Evolutionary conservation across 106 monocot genomes (phyloP).

Genomic region (Apostasia shenzhenica): DNA sequence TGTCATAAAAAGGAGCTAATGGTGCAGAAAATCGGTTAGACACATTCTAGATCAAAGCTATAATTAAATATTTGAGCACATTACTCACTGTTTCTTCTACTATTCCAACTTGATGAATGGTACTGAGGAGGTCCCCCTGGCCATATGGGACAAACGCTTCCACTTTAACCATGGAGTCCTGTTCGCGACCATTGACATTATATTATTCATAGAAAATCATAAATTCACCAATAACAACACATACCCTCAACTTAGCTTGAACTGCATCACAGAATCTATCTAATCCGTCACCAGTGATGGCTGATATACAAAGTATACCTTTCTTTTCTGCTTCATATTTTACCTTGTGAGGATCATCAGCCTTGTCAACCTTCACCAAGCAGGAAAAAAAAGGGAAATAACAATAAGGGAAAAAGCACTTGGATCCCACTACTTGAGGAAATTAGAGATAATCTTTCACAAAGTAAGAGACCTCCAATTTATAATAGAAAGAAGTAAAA

Average conservation of each 20-base stretch:
- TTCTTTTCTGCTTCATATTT: constrained; percentile 49
- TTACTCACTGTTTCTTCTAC: constrained; percentile 69
- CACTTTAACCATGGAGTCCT: constrained; percentile 75
- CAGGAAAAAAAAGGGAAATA: background rate
- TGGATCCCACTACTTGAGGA: no score
- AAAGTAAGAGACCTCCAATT: no score
- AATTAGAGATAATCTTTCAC: no score
- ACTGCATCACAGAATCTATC: constrained; percentile 73
- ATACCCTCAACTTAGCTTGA: constrained; percentile 77
- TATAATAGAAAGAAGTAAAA: no score
- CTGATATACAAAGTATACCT: constrained; percentile 82
- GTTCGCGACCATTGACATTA: constrained; percentile 1
- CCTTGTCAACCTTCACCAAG: constrained; percentile 62
- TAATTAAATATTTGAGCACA: background rate
- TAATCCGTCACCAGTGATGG: constrained; percentile 69
- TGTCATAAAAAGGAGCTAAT: background rate
- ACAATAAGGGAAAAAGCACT: background rate
- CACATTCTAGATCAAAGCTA: background rate
- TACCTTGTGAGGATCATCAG: constrained; percentile 46
- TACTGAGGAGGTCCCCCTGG: constrained; percentile 81
- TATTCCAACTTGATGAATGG: constrained; percentile 85
- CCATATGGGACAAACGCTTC: constrained; percentile 90
- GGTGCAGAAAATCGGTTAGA: background rate
- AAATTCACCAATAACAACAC: background rate
- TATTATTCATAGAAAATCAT: background rate